Evolutionary conservation across 352 stramenopile species (phyloP), one percentile per base, ranked within the genome.

Genomic region (Phytophthora chlamydospora): DNA sequence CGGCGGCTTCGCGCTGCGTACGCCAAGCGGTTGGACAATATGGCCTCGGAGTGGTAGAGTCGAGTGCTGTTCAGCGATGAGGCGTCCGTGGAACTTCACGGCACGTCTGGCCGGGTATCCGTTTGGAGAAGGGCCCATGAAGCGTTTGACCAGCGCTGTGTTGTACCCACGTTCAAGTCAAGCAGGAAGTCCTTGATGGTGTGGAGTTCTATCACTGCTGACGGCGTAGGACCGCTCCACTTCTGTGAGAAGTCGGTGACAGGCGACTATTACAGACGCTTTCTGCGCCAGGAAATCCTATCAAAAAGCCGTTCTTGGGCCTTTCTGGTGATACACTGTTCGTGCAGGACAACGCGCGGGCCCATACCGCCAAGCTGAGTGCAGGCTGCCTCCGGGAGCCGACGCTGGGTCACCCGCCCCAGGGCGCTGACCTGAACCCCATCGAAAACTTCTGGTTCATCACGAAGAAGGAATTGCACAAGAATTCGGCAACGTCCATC

Each of bases 351-450:
- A 57, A 57, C 32, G 46, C 16, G 1, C 38, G 45, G 2, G 45
- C 54, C n/a, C 38, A 63, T 32, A n/a, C 38, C 10, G 46, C 56
- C 7, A 64, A 57, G 56, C 13, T 32, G 0, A 43, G 3, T 47
- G 6, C 24, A 44, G 19, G 29, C 34, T n/a, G n/a, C n/a, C n/a
- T n/a, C n/a, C n/a, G n/a, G 17, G 31, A 40, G 5, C 29, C 16
- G 16, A 39, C 16, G n/a, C 21, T 56, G 0, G 13, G 44, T 2
- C 44, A 62, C 19, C 56, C 54, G 0, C 19, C 35, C 13, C 54
- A 62, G 19, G 55, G 36, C 40, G 31, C 48, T 21, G 36, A 64
- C 19, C 36, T 64, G 6, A 55, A 64, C 24, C 56, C 39, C 0
- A 64, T 57, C 24, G 45, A 64, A 42, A 64, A 51, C 32, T 16